Conservation (phyloP, 2,329 filamentous ascomycete species). For the Dryadomyces sulphureus region DNA sequence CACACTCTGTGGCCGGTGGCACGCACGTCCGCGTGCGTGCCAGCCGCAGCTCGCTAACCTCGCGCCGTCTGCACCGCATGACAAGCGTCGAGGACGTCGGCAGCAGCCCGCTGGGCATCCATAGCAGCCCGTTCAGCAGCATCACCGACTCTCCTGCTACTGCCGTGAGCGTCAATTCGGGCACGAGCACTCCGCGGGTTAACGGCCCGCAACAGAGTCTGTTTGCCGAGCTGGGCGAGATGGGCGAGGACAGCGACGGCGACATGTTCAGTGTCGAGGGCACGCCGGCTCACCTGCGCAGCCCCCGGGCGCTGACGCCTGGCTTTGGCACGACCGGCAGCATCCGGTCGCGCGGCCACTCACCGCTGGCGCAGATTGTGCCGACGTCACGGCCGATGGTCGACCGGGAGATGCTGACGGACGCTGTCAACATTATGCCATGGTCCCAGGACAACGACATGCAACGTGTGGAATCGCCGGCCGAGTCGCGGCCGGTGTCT, state of each 20-base stretch:
- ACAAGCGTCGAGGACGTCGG: constrained; percentile 40
- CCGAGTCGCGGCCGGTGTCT: constrained; percentile 6
- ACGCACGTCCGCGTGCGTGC: constrained; percentile 53
- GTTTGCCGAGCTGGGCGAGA: constrained; percentile 76
- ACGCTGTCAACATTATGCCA: constrained; percentile 29
- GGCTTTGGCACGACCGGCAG: background rate
- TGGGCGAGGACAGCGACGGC: constrained; percentile 57
- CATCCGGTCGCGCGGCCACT: constrained; percentile 16
- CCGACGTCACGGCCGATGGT: constrained; percentile 32
- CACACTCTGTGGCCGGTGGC: constrained; percentile 31
- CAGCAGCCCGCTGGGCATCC: constrained; percentile 24
- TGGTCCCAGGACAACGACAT: constrained; percentile 7
- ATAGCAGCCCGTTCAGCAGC: constrained; percentile 32
- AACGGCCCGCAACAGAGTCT: constrained; percentile 57
- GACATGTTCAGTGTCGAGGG: constrained; percentile 41
- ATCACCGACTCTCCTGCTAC: constrained; percentile 6
- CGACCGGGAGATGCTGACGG: constrained; percentile 46
- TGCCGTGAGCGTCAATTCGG: constrained; percentile 24
- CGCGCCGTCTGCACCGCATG: constrained; percentile 42
- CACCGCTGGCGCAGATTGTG: constrained; percentile 34
- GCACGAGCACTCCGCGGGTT: constrained; percentile 31
- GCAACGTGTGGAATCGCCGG: background rate
- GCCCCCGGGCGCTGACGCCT: constrained; percentile 32
- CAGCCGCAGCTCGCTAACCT: constrained; percentile 42
- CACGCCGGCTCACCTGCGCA: constrained; percentile 39